A percentile compares a stretch with the other conserved stretches of the same genome.
Conservation (phyloP, 108 stramenopile genomes). For the Aurantiochytrium sp. region DNA sequence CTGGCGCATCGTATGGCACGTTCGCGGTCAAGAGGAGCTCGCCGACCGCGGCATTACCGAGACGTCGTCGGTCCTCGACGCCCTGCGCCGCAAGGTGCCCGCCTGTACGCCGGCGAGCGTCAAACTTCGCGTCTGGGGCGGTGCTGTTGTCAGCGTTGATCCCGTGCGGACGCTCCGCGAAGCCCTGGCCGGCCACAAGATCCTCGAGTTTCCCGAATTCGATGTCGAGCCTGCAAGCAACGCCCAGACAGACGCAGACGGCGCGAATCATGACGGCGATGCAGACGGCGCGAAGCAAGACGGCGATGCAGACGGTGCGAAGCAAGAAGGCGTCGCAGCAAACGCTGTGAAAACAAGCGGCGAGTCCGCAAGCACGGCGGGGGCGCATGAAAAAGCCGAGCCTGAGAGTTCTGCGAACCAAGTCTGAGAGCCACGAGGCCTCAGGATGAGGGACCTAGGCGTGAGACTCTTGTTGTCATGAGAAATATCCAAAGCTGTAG, state of each 20-base stretch:
- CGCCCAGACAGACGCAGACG: background rate
- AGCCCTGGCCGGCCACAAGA: background rate
- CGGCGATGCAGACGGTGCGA: no score
- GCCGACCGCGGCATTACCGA: background rate
- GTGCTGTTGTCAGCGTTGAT: background rate
- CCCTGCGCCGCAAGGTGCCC: background rate
- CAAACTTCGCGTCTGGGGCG: background rate
- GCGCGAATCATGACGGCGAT: background rate
- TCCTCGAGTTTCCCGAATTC: background rate
- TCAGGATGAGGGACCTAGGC: no score
- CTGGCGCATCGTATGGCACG: background rate
- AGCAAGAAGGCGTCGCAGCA: no score
- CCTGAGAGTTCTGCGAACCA: no score
- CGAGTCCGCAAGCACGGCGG: no score
- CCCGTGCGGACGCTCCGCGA: background rate
- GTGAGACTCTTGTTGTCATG: no score
- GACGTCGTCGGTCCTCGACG: background rate
- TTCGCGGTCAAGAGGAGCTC: background rate
- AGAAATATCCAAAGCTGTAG: no score
- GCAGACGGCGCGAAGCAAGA: no score
- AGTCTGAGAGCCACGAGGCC: no score
- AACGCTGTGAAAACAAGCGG: no score
- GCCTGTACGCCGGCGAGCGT: background rate
- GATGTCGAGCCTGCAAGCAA: background rate
- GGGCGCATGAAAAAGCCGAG: no score